These are phyloP conservation scores for Helianthus tuberosus DNA, from an alignment of 129 eudicot genomes.

Conservation along the genomic window DNA sequence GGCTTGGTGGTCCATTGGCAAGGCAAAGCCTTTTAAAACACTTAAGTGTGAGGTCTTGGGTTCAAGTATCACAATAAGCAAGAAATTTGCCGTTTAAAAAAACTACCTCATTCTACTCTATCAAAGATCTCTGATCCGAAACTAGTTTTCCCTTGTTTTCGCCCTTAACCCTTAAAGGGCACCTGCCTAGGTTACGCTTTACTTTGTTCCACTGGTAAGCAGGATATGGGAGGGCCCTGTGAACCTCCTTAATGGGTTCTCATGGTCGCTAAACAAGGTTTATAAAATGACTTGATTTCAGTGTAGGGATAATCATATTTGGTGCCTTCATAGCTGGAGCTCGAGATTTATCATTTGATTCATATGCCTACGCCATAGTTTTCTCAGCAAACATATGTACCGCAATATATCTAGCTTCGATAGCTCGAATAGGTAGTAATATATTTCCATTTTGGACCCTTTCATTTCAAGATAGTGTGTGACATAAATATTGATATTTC, in stretches of 20 bases:
- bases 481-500: constrained; percentile 9
- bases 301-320: constrained; percentile 54
- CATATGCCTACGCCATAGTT: constrained; percentile 47
- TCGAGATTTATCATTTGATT: constrained; percentile 50
- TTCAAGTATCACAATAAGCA: too few species aligned
- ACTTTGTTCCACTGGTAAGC: background rate
- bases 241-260: background rate
- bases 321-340: constrained; percentile 63
- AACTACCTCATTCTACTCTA: background rate
- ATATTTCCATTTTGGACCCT: background rate
- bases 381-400: constrained; percentile 52
- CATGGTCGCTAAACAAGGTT: background rate
- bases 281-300: constrained; percentile 34
- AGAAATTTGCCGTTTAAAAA: too few species aligned
- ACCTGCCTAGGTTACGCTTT: background rate
- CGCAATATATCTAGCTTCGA: constrained; percentile 51
- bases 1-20: too few species aligned
- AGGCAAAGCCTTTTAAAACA: too few species aligned
- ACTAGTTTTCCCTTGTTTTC: background rate
- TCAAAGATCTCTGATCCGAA: background rate
- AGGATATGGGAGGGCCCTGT: background rate
- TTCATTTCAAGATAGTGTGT: background rate
- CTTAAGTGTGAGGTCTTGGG: too few species aligned
- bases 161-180: background rate
- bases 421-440: constrained; percentile 54